Conservation (phyloP, 176 grass and related monocot species). For the Lolium rigidum region DNA sequence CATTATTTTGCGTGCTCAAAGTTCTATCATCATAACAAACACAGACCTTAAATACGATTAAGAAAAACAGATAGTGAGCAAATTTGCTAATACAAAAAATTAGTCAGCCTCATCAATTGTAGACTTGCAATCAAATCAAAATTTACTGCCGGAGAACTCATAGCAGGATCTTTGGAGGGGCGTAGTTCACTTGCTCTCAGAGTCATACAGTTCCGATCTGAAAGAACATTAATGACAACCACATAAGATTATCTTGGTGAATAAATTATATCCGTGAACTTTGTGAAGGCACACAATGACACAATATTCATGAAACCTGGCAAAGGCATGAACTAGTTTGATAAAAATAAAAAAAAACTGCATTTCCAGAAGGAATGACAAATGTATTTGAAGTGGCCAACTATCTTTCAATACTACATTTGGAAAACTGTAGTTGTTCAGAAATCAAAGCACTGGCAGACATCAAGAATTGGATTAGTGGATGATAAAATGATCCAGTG, state of each 20-base stretch:
- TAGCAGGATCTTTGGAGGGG: background rate
- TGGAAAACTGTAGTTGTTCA: background rate
- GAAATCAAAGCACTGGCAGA: background rate
- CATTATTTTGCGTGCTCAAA: constrained; percentile 43
- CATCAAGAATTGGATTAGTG: background rate
- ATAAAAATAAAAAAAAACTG: background rate
- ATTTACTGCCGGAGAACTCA: background rate
- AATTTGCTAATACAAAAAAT: constrained; percentile 20
- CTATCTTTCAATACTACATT: background rate
- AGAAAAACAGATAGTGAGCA: constrained; percentile 32
- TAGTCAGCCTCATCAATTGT: constrained; percentile 24
- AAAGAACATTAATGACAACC: constrained; percentile 34
- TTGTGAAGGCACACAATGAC: background rate
- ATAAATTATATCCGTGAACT: background rate
- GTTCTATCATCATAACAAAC: constrained; percentile 20
- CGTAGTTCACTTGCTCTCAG: constrained; percentile 57
- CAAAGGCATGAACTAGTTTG: background rate
- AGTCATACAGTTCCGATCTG: constrained; percentile 65
- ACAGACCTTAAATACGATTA: constrained; percentile 14
- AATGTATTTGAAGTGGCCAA: background rate
- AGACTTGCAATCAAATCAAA: constrained; percentile 16
- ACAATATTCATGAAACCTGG: background rate
- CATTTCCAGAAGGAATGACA: background rate
- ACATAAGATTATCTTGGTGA: constrained; percentile 28
- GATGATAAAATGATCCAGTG: background rate